These are phyloP conservation scores for Lepiota brunneoincarnata DNA, from an alignment of 768 basidiomycete species.

Conservation along the genomic window DNA sequence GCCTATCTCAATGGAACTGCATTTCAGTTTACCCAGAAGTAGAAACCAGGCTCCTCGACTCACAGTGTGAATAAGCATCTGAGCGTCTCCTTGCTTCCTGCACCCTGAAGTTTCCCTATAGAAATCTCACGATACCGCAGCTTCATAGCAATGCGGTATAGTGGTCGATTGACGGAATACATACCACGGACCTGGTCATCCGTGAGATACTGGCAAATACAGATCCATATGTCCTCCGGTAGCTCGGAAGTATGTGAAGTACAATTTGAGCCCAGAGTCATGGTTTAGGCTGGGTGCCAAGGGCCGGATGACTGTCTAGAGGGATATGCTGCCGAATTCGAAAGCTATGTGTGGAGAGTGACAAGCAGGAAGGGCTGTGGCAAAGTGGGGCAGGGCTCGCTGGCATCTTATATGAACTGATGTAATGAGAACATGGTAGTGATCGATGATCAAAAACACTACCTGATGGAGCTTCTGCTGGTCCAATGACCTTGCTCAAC, in stretches of 20 bases:
- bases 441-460: no score
- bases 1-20: neutral
- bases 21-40: neutral
- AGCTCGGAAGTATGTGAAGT: neutral
- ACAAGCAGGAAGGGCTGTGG: no score
- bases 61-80: neutral
- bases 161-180: constrained; percentile 1
- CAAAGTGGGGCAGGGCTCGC: no score
- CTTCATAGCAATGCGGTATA: constrained; percentile 7
- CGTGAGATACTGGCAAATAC: constrained; percentile 5
- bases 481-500: no score
- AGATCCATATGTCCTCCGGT: constrained; percentile 2
- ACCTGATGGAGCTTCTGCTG: no score
- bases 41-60: neutral
- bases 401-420: no score
- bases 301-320: no score
- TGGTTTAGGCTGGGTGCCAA: no score
- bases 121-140: constrained; percentile 1
- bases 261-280: no score
- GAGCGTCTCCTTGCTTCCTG: neutral
- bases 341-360: no score
- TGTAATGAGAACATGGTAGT: no score
- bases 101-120: neutral
- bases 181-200: constrained; percentile 8
- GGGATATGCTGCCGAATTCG: no score